Conservation (phyloP, 2,329 filamentous ascomycete genomes). For the Thermomyces lanuginosus region DNA sequence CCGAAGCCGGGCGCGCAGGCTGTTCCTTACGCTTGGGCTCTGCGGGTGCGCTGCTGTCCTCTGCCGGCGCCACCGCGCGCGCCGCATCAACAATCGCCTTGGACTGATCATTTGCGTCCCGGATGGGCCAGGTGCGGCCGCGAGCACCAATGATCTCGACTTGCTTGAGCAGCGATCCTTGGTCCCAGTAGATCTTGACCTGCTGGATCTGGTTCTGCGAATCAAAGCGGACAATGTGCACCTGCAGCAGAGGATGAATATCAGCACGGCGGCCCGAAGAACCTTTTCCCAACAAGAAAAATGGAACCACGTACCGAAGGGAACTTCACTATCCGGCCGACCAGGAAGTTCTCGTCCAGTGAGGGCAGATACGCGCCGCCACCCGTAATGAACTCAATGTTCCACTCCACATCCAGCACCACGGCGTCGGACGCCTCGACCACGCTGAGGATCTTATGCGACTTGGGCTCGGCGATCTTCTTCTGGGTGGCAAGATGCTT, state of each 20-base stretch:
- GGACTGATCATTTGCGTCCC: conserved; percentile 69
- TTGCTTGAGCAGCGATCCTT: conserved; percentile 80
- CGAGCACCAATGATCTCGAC: conserved; percentile 83
- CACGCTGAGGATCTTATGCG: conserved; percentile 56
- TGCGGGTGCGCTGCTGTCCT: conserved; percentile 2
- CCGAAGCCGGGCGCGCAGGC: conserved; percentile 13
- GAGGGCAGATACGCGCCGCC: conserved; percentile 78
- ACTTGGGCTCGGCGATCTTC: conserved; percentile 66
- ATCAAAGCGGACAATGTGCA: conserved; percentile 80
- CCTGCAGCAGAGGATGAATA: conserved; percentile 43
- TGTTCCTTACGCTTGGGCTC: conserved; percentile 7
- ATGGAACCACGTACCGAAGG: conserved; percentile 51
- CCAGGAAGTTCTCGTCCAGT: conserved; percentile 85
- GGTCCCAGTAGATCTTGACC: conserved; percentile 88
- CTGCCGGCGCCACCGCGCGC: conserved; percentile 8
- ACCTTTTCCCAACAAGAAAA: conserved; percentile 1
- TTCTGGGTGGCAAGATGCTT: conserved; percentile 60
- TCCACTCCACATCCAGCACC: conserved; percentile 65
- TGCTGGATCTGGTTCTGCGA: conserved; percentile 60
- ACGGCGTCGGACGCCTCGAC: conserved; percentile 56
- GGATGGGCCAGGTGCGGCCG: conserved; percentile 88
- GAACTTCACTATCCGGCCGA: conserved; percentile 63
- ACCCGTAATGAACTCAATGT: conserved; percentile 61
- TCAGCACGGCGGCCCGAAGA: conserved; percentile 5
- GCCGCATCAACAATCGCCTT: conserved; percentile 48